A percentile compares a stretch with the other conserved stretches of the same genome.
Evolutionary conservation across 148 eudicot genomes (phyloP).

Genomic region (Arbutus unedo): DNA sequence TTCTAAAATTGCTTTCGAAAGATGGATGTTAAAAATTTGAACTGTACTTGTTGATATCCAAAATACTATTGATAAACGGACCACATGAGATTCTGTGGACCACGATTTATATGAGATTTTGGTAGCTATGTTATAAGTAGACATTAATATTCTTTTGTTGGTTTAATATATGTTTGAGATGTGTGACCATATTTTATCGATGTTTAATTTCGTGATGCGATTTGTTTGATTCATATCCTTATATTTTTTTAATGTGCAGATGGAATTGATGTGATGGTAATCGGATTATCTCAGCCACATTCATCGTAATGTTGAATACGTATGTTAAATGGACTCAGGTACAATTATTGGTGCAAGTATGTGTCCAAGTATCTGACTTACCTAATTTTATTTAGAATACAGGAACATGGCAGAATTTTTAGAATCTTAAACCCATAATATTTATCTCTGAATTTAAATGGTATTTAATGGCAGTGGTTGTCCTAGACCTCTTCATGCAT

Average conservation of each 20-base stretch:
- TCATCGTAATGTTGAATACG: background rate
- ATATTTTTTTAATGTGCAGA: background rate
- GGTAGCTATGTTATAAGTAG: background rate
- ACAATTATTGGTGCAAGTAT: too few relatives aligned
- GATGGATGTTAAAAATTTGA: background rate
- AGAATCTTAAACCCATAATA: too few relatives aligned
- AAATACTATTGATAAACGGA: background rate
- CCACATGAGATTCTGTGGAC: background rate
- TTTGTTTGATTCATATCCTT: background rate
- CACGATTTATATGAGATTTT: background rate
- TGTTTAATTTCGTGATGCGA: background rate
- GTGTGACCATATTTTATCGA: background rate
- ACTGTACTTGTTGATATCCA: background rate
- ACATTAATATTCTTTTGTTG: background rate
- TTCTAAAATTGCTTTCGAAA: background rate
- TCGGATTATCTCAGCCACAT: background rate
- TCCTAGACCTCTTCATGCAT: too few relatives aligned
- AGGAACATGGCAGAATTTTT: too few relatives aligned
- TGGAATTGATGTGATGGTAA: background rate
- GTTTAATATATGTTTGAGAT: background rate
- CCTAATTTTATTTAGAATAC: too few relatives aligned
- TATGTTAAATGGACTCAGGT: too few relatives aligned
- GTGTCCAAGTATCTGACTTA: too few relatives aligned
- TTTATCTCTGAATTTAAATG: too few relatives aligned
- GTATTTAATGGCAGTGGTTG: too few relatives aligned